A percentile compares a stretch with the other conserved stretches of the same genome.
Conservation (phyloP, 2,329 filamentous ascomycete genomes). For the Aaosphaeria arxii region DNA sequence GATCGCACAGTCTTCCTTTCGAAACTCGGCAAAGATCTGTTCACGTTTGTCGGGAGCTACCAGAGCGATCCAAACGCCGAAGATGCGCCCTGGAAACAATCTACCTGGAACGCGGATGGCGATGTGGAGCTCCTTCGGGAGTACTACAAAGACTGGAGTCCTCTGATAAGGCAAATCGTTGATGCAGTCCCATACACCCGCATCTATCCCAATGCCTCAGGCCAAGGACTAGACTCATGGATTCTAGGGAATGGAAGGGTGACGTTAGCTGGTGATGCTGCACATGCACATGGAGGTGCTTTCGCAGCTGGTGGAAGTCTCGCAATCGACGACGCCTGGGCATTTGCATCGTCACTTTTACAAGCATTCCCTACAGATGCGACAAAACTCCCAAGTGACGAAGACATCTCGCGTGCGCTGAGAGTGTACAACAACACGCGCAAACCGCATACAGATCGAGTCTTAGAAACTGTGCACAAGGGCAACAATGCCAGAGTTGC, state of each 20-base stretch:
- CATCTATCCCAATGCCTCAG: conserved; percentile 34
- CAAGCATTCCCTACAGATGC: conserved; percentile 5
- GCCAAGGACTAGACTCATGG: conserved; percentile 23
- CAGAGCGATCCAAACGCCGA: conserved; percentile 20
- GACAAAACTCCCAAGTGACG: not conserved
- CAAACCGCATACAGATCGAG: conserved; percentile 33
- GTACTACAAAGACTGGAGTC: conserved; percentile 35
- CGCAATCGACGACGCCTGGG: conserved; percentile 40
- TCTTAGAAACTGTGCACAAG: conserved; percentile 19
- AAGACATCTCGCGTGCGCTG: conserved; percentile 14
- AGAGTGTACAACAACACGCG: conserved; percentile 33
- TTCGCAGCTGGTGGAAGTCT: conserved; percentile 39
- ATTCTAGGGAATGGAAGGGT: conserved; percentile 26
- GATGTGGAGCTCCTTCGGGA: conserved; percentile 23
- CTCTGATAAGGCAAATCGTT: conserved; percentile 31
- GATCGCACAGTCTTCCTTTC: conserved; percentile 33
- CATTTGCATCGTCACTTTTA: conserved; percentile 20
- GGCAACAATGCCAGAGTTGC: conserved; percentile 15
- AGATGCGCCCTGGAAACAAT: conserved; percentile 12
- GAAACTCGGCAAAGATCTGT: conserved; percentile 19
- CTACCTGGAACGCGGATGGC: conserved; percentile 25
- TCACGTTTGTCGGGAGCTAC: conserved; percentile 30
- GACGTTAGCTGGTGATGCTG: conserved; percentile 38
- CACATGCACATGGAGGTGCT: conserved; percentile 39
- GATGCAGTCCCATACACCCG: conserved; percentile 28